Evolutionary conservation across 176 grass and related monocot genomes (phyloP).

Genomic region (Oryza officinalis): DNA sequence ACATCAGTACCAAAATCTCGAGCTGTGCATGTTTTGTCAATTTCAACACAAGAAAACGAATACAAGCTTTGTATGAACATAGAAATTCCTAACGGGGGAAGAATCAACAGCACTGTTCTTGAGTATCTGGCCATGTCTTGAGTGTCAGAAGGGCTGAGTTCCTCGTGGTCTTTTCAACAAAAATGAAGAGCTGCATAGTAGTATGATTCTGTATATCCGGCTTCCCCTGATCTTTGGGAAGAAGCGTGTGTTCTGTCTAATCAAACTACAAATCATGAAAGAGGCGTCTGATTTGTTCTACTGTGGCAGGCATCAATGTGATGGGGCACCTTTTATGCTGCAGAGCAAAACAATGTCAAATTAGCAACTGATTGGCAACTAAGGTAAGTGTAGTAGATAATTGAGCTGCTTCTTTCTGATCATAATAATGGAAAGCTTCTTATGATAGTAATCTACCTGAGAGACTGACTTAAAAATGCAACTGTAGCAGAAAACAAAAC

Average conservation of each 20-base stretch:
- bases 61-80: background rate
- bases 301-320: constrained; percentile 67
- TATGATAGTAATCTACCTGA: constrained; percentile 50
- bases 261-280: constrained; percentile 86
- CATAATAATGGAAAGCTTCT: constrained; percentile 24
- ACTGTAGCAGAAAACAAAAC: constrained; percentile 98
- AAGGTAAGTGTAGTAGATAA: background rate
- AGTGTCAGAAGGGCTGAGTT: background rate
- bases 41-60: background rate
- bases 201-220: background rate
- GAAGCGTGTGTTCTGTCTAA: background rate
- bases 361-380: constrained; percentile 18
- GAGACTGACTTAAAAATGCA: constrained; percentile 96
- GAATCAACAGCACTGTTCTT: background rate
- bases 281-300: constrained; percentile 90
- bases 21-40: background rate
- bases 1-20: constrained; percentile 4
- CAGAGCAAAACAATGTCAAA: constrained; percentile 2
- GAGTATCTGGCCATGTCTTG: background rate
- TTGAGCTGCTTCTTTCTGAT: background rate
- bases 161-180: background rate
- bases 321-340: constrained; percentile 95
- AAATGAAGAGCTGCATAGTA: background rate
- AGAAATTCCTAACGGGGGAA: constrained; percentile 3
- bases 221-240: background rate